These are phyloP conservation scores for Eucalyptus rudis DNA, from an alignment of 345 rosid genomes.

Conservation along the genomic window DNA sequence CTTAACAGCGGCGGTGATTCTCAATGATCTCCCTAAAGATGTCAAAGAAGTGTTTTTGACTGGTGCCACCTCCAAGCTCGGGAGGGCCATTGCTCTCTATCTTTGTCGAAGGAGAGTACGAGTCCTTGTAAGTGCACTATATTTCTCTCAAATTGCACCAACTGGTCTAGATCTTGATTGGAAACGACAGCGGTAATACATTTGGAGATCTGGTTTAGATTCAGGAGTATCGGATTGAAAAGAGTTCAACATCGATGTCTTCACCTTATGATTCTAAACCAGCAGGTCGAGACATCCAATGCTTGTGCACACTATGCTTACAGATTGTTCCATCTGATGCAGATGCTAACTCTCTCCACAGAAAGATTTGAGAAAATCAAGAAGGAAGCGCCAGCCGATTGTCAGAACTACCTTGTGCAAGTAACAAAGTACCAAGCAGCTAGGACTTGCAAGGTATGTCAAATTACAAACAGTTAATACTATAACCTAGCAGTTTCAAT, in stretches of 20 bases:
- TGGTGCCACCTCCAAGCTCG: slow-evolving; percentile 98
- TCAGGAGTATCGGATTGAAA: not conserved
- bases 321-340: not conserved
- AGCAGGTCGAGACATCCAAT: not conserved
- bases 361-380: slow-evolving; percentile 88
- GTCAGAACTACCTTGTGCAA: slow-evolving; percentile 73
- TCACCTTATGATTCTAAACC: not conserved
- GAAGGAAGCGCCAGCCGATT: slow-evolving; percentile 72
- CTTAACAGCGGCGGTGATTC: slow-evolving; percentile 92
- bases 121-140: slow-evolving; percentile 54
- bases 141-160: not conserved
- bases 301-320: not conserved
- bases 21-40: slow-evolving; percentile 59
- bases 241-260: not conserved
- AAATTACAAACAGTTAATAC: not conserved
- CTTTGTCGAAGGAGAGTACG: slow-evolving; percentile 70
- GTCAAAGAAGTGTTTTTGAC: slow-evolving; percentile 80
- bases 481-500: not conserved
- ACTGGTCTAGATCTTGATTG: not conserved
- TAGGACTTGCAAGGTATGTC: slow-evolving; percentile 62
- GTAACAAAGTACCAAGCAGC: slow-evolving; percentile 94
- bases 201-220: not conserved
- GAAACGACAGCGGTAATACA: not conserved
- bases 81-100: slow-evolving; percentile 92
- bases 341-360: slow-evolving; percentile 84